Base-by-base conservation (phyloP, 768 basidiomycete genomes). In the Lactarius hatsudake region DNA sequence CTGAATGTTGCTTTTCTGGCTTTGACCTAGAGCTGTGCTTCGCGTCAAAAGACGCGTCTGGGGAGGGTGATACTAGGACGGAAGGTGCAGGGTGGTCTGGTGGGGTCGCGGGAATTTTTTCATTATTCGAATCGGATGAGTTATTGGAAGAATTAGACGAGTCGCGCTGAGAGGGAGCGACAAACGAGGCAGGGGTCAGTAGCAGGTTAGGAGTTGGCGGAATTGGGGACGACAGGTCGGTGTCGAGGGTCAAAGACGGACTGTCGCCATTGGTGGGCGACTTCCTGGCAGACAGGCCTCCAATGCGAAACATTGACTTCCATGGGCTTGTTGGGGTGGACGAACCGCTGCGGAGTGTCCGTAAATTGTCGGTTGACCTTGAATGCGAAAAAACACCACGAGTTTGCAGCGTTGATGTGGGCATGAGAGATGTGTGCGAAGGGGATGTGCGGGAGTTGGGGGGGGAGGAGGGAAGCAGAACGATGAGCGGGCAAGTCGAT, bases 61-160 rank as follows among this genome's bases (percentile, higher is more conserved):
- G 45, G 18, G 64, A 66, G 9, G 63, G 71, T 57, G 71, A 72
- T 62, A 71, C 74, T 1, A 75, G 20, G 61, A 74, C 61, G 70
- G 74, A 18, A 62, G 73, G 48, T 64, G 72, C 40, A 58, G 72
- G 2, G 57, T 70, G 54, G 40, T 59, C 72, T 45, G 56, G 69
- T 38, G 62, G 73, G 15, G 65, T 65, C 20, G 55, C 66, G 1
- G 55, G 71, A 2, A 74, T 72, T 67, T 74, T 72, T 65, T 73
- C 72, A 58, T 76, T 78, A 75, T 83, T 85, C 2, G 89, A 91
- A 73, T 91, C 91, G 71, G 83, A 88, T 18, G 91, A 92, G 68
- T 86, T 87, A 70, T 87, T 85, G 56, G 89, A 91, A 17, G 90
- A 92, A 74, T 88, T 91, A 78, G 85, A 90, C 13, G 92, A 93